phyloP scores from a whole-genome alignment of 2,329 filamentous ascomycete species.

The Calonectria leucothoes region DNA sequence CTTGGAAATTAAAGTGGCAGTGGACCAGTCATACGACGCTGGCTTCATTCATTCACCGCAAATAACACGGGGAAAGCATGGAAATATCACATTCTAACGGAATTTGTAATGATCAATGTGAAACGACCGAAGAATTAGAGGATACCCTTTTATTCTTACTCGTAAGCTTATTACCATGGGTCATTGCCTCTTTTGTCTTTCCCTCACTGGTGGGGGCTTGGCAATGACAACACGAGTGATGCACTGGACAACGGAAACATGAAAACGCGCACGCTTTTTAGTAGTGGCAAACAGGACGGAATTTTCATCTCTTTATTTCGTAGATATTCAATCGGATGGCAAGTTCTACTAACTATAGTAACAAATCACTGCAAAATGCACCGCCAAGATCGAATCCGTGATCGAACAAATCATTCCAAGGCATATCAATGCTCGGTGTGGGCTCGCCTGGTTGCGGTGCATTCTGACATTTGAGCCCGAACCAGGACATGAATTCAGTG shows the following conservation, averaged over 20 bases:
- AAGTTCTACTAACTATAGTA: constrained; percentile 19
- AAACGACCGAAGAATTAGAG: not conserved
- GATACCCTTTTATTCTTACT: not conserved
- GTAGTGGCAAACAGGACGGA: too few species aligned
- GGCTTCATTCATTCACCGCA: not conserved
- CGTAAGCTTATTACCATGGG: not conserved
- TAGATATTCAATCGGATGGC: too few species aligned
- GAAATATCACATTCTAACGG: not conserved
- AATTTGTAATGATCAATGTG: not conserved
- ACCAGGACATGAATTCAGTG: constrained; percentile 41
- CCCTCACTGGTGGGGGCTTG: not conserved
- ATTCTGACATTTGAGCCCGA: constrained; percentile 36
- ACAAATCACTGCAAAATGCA: constrained; percentile 29
- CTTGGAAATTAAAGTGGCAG: not conserved
- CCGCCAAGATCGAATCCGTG: constrained; percentile 37
- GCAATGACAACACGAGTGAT: too few species aligned
- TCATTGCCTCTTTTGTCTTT: not conserved
- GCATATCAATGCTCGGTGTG: constrained; percentile 37
- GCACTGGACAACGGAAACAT: too few species aligned
- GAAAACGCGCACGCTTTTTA: too few species aligned
- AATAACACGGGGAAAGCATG: not conserved
- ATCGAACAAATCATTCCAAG: constrained; percentile 39
- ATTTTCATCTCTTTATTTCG: too few species aligned
- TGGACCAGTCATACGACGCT: not conserved
- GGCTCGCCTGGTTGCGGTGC: constrained; percentile 33